Evolutionary conservation across 2,329 filamentous ascomycete genomes (phyloP), one percentile per base, ranked within the genome.

Genomic region (Aspergillus novoparasiticus): DNA sequence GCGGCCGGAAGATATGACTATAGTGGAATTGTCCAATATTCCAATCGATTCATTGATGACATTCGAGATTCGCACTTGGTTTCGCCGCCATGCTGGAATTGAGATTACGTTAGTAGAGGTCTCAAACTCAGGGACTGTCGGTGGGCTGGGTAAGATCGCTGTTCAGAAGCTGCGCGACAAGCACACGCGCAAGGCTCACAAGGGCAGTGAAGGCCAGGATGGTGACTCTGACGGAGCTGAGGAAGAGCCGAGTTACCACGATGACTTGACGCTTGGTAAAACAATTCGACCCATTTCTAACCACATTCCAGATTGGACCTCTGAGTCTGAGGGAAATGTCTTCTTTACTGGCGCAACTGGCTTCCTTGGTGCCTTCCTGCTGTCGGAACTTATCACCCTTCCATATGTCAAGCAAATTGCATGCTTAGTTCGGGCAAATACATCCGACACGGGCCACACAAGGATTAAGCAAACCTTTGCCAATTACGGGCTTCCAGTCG

Each of bases 41-140:
- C 48, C 59, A 12, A 68, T 72, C 2, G 74, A 76, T 51, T 75
- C 72, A 0, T 61, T 76, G 11, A 70, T 72, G 65, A 69, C 72
- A 1, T 68, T 76, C 53, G 74, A 75, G 57, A 68, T 75, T 16
- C 68, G 72, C 2, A 72, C 64, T 39, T 74, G 72, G 69, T 63
- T 72, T 41, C 66, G 66, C 4, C 70, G 73, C 0, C 66, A 64
- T 30, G 57, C 72, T 0, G 68, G 62, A 0, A 59, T 75, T 9
- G 72, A 75, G 6, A 63, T 75, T 23, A 65, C 73, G 86, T 81
- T 77, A 89, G 61, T 81, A 88, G 77, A 91, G 87, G 80, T 89
- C 21, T 64, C 66, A 1, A 64, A 66, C 26, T 66, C 68, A 3
- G 68, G 63, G 5, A 71, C 59, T 1, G 59, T 71, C 3, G 61